Conservation (phyloP, 1,284 basidiomycete genomes). For the Cerrena zonata region DNA sequence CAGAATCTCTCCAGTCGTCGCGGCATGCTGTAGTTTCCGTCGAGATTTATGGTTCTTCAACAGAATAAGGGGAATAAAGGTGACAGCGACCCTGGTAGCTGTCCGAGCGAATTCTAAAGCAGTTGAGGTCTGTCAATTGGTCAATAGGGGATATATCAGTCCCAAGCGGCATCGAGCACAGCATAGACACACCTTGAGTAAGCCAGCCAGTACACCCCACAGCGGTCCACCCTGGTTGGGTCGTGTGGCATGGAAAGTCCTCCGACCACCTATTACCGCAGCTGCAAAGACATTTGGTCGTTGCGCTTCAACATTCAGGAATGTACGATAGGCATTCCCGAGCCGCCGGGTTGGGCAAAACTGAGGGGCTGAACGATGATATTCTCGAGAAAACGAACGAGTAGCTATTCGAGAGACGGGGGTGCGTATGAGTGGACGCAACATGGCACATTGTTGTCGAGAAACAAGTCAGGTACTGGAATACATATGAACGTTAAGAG, state of each 20-base stretch:
- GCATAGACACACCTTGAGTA: conserved; percentile 42
- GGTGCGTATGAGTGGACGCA: conserved; percentile 16
- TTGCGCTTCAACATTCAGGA: conserved; percentile 5
- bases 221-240: conserved; percentile 29
- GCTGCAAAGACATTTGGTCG: conserved; percentile 7
- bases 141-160: neutral
- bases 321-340: neutral
- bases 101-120: conserved; percentile 61
- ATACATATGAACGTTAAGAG: neutral
- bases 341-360: neutral
- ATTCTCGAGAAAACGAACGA: neutral
- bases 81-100: conserved; percentile 61
- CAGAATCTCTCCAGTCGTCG: conserved; percentile 43
- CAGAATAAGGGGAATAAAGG: conserved; percentile 62
- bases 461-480: neutral
- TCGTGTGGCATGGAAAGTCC: conserved; percentile 40
- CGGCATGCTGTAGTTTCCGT: conserved; percentile 46
- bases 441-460: conserved; percentile 22
- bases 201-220: conserved; percentile 34
- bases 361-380: neutral
- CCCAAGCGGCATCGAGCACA: neutral
- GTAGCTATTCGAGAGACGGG: neutral
- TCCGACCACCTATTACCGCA: neutral
- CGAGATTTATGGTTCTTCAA: conserved; percentile 49
- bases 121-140: conserved; percentile 37